These are phyloP conservation scores for Cephalotrichum gorgonifer DNA, from an alignment of 2,329 filamentous ascomycete genomes.

Conservation along the genomic window DNA sequence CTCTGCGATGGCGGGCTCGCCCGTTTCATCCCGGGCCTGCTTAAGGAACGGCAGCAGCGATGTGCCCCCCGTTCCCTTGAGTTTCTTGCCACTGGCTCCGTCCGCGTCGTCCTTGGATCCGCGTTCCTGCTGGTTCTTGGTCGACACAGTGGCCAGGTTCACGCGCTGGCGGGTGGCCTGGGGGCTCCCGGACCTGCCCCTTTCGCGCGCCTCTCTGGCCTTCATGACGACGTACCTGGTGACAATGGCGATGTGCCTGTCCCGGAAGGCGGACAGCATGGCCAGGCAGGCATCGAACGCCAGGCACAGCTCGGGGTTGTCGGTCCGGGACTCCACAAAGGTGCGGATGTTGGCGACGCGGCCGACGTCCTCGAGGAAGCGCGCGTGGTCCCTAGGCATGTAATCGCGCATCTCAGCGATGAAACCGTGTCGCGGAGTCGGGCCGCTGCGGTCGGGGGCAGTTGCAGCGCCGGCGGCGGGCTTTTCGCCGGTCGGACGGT, in stretches of 20 bases:
- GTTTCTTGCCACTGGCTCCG: conserved; percentile 37
- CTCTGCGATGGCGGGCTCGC: conserved; percentile 70
- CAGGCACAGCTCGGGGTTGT: conserved; percentile 57
- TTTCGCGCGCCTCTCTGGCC: conserved; percentile 61
- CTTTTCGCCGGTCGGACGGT: conserved; percentile 77
- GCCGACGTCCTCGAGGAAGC: conserved; percentile 74
- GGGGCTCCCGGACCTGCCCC: conserved; percentile 49
- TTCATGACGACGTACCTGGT: conserved; percentile 91
- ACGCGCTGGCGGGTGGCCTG: conserved; percentile 36
- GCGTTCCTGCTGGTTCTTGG: conserved; percentile 24
- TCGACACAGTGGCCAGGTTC: conserved; percentile 54
- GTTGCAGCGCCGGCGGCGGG: conserved; percentile 19
- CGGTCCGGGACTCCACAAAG: conserved; percentile 57
- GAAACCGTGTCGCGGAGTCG: conserved; percentile 59
- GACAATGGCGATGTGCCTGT: conserved; percentile 94
- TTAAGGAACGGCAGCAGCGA: conserved; percentile 92
- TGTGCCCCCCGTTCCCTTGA: conserved; percentile 87
- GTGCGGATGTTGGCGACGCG: conserved; percentile 77
- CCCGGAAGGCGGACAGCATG: conserved; percentile 59
- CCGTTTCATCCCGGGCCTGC: conserved; percentile 91
- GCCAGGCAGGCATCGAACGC: conserved; percentile 86
- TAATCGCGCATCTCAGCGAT: conserved; percentile 95
- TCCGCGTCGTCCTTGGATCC: conserved; percentile 9
- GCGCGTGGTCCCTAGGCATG: conserved; percentile 88
- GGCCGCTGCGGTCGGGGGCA: conserved; percentile 24